phyloP scores from a whole-genome alignment of 805 yeast species.

The Ogataea zsoltii region DNA sequence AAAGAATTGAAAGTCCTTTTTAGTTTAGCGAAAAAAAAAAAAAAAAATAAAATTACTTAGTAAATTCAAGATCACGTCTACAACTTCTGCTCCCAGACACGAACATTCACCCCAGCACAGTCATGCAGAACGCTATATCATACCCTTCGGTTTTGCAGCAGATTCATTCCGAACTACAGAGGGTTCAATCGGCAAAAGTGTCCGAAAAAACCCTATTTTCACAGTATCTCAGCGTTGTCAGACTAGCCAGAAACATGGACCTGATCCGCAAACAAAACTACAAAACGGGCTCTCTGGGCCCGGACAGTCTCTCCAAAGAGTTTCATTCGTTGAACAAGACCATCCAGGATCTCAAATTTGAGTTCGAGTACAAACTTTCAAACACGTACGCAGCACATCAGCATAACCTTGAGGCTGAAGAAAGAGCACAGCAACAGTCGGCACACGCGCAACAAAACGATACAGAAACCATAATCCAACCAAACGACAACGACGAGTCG shows the following conservation, averaged over 20 bases:
- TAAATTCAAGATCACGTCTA: too few species aligned
- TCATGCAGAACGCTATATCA: too few species aligned
- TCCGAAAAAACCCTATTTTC: background rate
- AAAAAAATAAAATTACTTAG: too few species aligned
- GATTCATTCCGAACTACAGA: conserved; percentile 1
- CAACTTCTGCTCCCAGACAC: too few species aligned
- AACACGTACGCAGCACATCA: conserved; percentile 2
- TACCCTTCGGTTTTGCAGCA: background rate
- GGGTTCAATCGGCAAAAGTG: background rate
- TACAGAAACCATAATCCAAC: conserved; percentile 1
- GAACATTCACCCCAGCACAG: too few species aligned
- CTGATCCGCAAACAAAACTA: conserved; percentile 16
- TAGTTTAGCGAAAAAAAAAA: too few species aligned
- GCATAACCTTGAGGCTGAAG: conserved; percentile 2
- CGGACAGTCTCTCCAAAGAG: conserved; percentile 5
- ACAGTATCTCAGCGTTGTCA: conserved; percentile 4
- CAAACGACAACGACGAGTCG: conserved; percentile 25
- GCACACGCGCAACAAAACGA: background rate
- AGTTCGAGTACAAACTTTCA: conserved; percentile 15
- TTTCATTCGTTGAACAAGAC: conserved; percentile 14
- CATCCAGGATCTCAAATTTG: conserved; percentile 18
- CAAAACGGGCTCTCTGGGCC: background rate
- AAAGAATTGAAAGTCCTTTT: too few species aligned
- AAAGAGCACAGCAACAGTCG: background rate
- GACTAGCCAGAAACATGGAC: conserved; percentile 18